Conservation (phyloP, 306 rosid genomes). For the Prunus dulcis region DNA sequence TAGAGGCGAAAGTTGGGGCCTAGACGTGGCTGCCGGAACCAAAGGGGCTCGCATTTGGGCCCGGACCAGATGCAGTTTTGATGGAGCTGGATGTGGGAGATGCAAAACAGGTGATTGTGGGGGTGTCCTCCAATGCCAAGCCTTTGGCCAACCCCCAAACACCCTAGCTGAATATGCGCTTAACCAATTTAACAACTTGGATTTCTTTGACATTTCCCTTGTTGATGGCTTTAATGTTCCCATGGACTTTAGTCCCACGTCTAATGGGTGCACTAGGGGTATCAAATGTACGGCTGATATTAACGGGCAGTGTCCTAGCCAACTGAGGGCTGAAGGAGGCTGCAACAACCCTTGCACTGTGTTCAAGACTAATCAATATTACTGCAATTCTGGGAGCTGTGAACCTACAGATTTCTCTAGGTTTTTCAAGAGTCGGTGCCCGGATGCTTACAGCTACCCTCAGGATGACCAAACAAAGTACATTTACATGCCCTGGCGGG, state of each 20-base stretch:
- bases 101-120: slow-evolving; percentile 34
- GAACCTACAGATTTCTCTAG: slow-evolving; percentile 14
- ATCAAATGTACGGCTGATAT: slow-evolving; percentile 23
- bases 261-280: not conserved
- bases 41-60: slow-evolving; percentile 23
- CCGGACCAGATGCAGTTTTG: slow-evolving; percentile 19
- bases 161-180: slow-evolving; percentile 55
- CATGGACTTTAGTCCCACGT: slow-evolving; percentile 31
- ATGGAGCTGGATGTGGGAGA: slow-evolving; percentile 17
- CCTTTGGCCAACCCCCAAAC: slow-evolving; percentile 47
- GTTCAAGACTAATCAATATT: slow-evolving; percentile 27
- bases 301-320: slow-evolving; percentile 14
- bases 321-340: slow-evolving; percentile 15
- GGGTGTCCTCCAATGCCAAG: slow-evolving; percentile 28
- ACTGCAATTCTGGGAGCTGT: slow-evolving; percentile 29
- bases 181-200: slow-evolving; percentile 30
- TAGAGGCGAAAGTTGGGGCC: slow-evolving; percentile 10
- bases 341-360: slow-evolving; percentile 39
- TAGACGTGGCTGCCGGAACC: slow-evolving; percentile 14
- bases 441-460: slow-evolving; percentile 38
- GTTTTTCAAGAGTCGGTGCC: slow-evolving; percentile 30
- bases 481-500: slow-evolving; percentile 36
- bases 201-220: slow-evolving; percentile 32
- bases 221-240: slow-evolving; percentile 35
- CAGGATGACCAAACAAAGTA: slow-evolving; percentile 27